Evolutionary conservation across 1,284 basidiomycete species (phyloP).

Genomic region (Leccinum laetum): DNA sequence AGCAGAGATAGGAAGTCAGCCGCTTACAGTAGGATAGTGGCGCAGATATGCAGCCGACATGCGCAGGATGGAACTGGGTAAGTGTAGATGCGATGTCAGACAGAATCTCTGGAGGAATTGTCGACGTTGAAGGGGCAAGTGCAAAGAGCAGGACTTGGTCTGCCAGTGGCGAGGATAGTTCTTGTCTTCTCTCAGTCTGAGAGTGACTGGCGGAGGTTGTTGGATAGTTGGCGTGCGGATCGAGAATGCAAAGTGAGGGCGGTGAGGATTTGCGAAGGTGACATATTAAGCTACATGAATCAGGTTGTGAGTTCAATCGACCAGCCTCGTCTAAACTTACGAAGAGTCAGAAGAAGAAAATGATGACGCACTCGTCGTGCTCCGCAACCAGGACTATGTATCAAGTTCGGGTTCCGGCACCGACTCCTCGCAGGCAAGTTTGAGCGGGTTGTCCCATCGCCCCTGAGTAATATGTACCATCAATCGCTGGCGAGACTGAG

Average conservation of each 20-base stretch:
- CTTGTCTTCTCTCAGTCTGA: background rate
- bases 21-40: conserved; percentile 33
- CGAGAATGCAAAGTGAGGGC: conserved; percentile 19
- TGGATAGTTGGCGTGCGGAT: conserved; percentile 21
- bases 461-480: background rate
- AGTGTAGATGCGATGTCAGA: conserved; percentile 45
- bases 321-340: background rate
- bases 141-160: conserved; percentile 45
- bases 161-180: background rate
- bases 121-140: conserved; percentile 41
- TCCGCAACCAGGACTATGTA: background rate
- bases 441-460: too few species aligned
- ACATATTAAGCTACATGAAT: background rate
- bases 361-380: background rate
- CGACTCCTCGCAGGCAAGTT: too few species aligned
- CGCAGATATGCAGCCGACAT: conserved; percentile 61
- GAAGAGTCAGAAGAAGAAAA: background rate
- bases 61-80: conserved; percentile 38
- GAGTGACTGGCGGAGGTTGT: conserved; percentile 11
- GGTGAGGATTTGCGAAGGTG: conserved; percentile 16
- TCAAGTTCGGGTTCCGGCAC: too few species aligned
- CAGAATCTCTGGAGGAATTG: conserved; percentile 34
- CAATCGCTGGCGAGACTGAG: too few species aligned
- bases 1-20: too few species aligned
- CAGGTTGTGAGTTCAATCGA: conserved; percentile 4